Evolutionary conservation across 1,284 basidiomycete genomes (phyloP).

Genomic region (Leccinum pachyderme): DNA sequence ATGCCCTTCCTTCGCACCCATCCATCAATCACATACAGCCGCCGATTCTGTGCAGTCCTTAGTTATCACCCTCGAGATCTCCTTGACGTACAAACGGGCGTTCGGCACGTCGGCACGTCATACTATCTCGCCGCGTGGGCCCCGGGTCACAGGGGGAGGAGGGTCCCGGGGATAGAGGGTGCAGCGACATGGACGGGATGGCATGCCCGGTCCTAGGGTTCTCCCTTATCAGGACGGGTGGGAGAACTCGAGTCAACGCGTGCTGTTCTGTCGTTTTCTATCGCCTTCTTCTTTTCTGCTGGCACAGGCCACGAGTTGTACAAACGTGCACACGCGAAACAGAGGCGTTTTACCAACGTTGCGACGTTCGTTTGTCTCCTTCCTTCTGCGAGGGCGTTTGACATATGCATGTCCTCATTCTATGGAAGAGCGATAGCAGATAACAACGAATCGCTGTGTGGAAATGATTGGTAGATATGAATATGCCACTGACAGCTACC

Average conservation of each 20-base stretch:
- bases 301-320: constrained; percentile 4
- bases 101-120: background rate
- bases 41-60: too few relatives aligned
- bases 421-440: background rate
- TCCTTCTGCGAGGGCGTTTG: background rate
- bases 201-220: background rate
- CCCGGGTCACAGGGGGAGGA: background rate
- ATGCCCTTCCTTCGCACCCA: background rate
- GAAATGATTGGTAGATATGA: constrained; percentile 4
- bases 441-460: background rate
- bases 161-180: background rate
- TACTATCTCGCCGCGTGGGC: background rate
- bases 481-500: background rate
- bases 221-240: background rate
- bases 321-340: background rate
- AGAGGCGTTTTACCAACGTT: background rate
- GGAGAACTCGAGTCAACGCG: background rate
- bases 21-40: background rate
- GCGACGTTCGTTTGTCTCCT: background rate
- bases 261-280: constrained; percentile 6
- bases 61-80: background rate
- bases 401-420: background rate
- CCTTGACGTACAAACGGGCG: background rate
- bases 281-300: constrained; percentile 1
- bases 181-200: background rate